A percentile compares a stretch with the other conserved stretches of the same genome.
Conservation (phyloP, 768 basidiomycete genomes). For the Tricholoma furcatifolium region DNA sequence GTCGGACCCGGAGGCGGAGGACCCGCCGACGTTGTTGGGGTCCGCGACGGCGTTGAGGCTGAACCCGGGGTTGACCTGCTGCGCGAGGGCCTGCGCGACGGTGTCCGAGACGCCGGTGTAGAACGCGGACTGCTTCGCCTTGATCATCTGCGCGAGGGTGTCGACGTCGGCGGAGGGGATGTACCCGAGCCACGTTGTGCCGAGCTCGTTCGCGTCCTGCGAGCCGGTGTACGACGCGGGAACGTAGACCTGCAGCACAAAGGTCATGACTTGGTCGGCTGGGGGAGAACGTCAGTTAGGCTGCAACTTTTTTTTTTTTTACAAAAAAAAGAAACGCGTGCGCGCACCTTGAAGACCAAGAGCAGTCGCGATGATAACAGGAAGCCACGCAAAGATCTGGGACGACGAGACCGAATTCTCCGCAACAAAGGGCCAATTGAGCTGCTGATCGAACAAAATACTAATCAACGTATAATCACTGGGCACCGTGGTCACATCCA, state of each 20-base stretch:
- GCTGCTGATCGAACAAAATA: slow-evolving; percentile 54
- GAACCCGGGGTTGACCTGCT: slow-evolving; percentile 69
- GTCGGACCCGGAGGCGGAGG: slow-evolving; percentile 20
- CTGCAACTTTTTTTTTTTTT: too few relatives aligned
- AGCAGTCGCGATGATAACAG: slow-evolving; percentile 36
- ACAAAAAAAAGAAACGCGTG: too few relatives aligned
- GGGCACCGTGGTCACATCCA: slow-evolving; percentile 28
- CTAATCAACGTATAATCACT: slow-evolving; percentile 52
- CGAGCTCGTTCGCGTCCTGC: slow-evolving; percentile 46
- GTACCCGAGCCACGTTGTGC: slow-evolving; percentile 72
- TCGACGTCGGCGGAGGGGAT: slow-evolving; percentile 58
- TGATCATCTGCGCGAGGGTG: slow-evolving; percentile 64
- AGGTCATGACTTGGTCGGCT: slow-evolving; percentile 38
- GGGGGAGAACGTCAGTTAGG: slow-evolving; percentile 5
- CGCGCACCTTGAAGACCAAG: slow-evolving; percentile 32
- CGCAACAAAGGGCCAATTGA: slow-evolving; percentile 75
- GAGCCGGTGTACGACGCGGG: slow-evolving; percentile 54
- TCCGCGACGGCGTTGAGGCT: slow-evolving; percentile 47
- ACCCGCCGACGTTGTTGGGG: slow-evolving; percentile 21
- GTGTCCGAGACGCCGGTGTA: slow-evolving; percentile 50
- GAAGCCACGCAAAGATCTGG: slow-evolving; percentile 78
- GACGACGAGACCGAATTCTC: slow-evolving; percentile 52
- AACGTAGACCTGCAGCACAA: slow-evolving; percentile 68
- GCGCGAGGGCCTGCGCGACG: slow-evolving; percentile 58
- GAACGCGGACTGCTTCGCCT: slow-evolving; percentile 56